A percentile compares a stretch with the other conserved stretches of the same genome.
These are phyloP conservation scores for Plasmodium gallinaceum DNA, from an alignment of 169 alveolate genomes.

Conservation along the genomic window DNA sequence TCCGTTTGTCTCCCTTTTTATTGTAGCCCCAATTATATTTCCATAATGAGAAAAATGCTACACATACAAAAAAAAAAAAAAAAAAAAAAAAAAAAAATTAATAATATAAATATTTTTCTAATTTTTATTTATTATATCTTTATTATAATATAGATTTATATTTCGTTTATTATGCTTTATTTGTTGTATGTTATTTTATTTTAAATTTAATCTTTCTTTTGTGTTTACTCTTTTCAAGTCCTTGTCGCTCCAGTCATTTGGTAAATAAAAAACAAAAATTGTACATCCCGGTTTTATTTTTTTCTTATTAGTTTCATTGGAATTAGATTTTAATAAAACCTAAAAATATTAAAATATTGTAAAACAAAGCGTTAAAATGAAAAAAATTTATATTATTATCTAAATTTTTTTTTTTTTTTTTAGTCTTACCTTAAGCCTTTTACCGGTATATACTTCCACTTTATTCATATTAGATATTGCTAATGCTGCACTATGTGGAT, in stretches of 20 bases:
- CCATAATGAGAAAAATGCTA: conserved; percentile 89
- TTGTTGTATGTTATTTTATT: too few relatives aligned
- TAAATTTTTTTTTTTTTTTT: neutral
- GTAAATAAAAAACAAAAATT: conserved; percentile 70
- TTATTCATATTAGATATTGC: conserved; percentile 90
- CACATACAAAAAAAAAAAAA: neutral
- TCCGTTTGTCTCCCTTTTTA: conserved; percentile 86
- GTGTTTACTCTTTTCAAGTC: conserved; percentile 58
- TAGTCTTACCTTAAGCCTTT: conserved; percentile 57
- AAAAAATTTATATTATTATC: neutral
- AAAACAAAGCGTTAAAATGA: neutral
- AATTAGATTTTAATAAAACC: conserved; percentile 65
- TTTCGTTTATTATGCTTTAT: too few relatives aligned
- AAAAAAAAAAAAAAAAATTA: neutral
- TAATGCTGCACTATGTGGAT: conserved; percentile 88
- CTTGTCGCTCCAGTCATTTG: conserved; percentile 77
- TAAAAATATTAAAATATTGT: neutral
- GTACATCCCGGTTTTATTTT: conserved; percentile 76
- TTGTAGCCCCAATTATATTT: conserved; percentile 87
- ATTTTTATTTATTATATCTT: too few relatives aligned
- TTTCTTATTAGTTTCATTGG: conserved; percentile 58
- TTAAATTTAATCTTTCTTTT: neutral
- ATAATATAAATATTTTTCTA: neutral
- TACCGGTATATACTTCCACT: conserved; percentile 65
- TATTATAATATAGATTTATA: too few relatives aligned